Evolutionary conservation across 169 alveolate genomes (phyloP).

Genomic region (Toxoplasma gondii): DNA sequence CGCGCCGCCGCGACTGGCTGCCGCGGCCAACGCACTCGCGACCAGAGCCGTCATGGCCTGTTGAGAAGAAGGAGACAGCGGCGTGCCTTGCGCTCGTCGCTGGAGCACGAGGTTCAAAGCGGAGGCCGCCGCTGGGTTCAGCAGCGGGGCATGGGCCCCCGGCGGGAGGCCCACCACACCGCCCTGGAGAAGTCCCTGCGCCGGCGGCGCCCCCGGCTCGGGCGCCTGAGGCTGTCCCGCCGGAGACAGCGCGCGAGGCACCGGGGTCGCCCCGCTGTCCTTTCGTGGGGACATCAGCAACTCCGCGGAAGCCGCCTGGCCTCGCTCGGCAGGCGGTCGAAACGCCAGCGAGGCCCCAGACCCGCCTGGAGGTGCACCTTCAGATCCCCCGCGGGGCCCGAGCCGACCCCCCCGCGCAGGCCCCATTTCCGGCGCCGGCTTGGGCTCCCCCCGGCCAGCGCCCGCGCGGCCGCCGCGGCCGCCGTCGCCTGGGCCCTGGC

Average conservation of each 20-base stretch:
- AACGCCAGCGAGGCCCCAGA: background rate
- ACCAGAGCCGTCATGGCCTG: conserved; percentile 10
- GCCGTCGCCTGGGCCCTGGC: background rate
- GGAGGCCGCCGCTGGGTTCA: background rate
- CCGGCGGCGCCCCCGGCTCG: background rate
- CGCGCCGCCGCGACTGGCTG: conserved; percentile 9
- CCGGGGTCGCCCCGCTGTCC: background rate
- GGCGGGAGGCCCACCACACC: no score
- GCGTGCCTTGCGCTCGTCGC: background rate
- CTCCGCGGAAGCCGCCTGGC: background rate
- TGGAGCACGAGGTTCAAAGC: background rate
- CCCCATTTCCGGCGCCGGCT: background rate
- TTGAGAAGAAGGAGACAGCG: background rate
- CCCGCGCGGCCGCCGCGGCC: background rate
- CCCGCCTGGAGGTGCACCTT: background rate
- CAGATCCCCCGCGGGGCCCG: background rate
- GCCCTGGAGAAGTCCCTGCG: no score
- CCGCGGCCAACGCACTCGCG: conserved; percentile 21
- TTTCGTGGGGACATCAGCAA: background rate
- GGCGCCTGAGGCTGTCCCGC: background rate
- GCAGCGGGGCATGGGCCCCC: background rate
- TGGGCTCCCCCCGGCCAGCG: background rate
- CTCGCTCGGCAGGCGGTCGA: background rate
- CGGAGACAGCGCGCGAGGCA: background rate
- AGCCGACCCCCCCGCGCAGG: background rate